Conservation (phyloP, 2,329 filamentous ascomycete genomes). For the Calonectria montana region DNA sequence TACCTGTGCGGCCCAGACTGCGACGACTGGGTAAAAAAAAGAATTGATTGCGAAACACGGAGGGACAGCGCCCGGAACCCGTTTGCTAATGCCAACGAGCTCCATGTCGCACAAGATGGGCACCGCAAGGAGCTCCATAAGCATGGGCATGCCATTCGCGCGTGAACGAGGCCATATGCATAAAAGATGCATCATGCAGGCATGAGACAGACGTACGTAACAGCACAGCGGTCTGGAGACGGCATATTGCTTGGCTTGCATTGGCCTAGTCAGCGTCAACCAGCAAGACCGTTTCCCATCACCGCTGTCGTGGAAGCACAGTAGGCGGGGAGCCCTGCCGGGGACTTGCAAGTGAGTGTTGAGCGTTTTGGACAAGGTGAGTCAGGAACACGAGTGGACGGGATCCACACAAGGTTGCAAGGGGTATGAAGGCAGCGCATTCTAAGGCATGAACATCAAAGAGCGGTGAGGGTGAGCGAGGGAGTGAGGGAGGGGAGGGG, state of each 20-base stretch:
- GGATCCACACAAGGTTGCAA: constrained; percentile 28
- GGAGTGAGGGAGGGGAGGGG: not conserved
- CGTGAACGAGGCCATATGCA: constrained; percentile 41
- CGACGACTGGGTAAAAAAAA: not conserved
- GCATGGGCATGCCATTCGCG: constrained; percentile 36
- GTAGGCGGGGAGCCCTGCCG: constrained; percentile 19
- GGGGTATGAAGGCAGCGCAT: constrained; percentile 27
- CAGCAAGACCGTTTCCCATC: constrained; percentile 16
- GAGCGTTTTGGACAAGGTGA: constrained; percentile 26
- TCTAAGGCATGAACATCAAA: constrained; percentile 39
- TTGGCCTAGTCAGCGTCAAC: constrained; percentile 21
- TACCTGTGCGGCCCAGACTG: not conserved
- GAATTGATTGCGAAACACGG: not conserved
- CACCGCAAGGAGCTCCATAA: constrained; percentile 31
- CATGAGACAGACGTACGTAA: constrained; percentile 38
- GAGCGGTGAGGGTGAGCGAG: constrained; percentile 39
- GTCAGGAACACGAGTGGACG: constrained; percentile 30
- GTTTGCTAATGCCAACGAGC: constrained; percentile 7
- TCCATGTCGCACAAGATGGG: constrained; percentile 29
- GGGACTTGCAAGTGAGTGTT: constrained; percentile 22
- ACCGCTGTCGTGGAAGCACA: constrained; percentile 26
- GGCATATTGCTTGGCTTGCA: constrained; percentile 30
- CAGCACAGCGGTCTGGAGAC: constrained; percentile 34
- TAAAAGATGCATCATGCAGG: constrained; percentile 39
- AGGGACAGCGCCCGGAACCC: constrained; percentile 24